Evolutionary conservation across 2,329 filamentous ascomycete genomes (phyloP), one percentile per base, ranked within the genome.

Genomic region (Hirsutella thompsonii): DNA sequence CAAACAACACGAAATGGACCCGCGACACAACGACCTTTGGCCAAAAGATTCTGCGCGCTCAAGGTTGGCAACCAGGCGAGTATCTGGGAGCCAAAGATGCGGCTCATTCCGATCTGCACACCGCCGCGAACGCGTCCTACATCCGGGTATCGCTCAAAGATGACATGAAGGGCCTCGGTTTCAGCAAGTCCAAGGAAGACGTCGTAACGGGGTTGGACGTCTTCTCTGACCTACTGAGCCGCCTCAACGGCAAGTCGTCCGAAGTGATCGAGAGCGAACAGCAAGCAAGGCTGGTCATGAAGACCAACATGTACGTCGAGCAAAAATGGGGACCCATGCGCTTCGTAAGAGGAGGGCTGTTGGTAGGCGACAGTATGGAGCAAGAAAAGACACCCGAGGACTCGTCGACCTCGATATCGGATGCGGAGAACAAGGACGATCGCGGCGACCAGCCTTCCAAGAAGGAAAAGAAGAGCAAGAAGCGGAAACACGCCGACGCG

Each of bases 1-100:
- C 92, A 8, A 95, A 96, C 66, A 98, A 96, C 62, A 94, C 86
- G 37, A 79, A 76, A 71, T 98, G 92, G 92, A 80, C 82, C 42
- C 80, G 81, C 54, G 82, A 89, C 57, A 85, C 82, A 48, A 74
- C 74, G 42, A 81, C 79, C 41, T 96, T 92, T 59, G 92, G 92
- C 51, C 89, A 94, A 60, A 85, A 80, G 56, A 90, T 96, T 50
- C 79, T 98, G 55, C 77, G 81, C 38, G 72, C 82, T 14, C 88
- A 95, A 55, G 92, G 92, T 48, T 98, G 92, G 92, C 74, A 81
- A 46, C 87, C 89, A 0, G 92, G 92, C 29, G 73, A 82, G 49
- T 84, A 77, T 40, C 75, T 98, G 19, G 92, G 92, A 41, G 83
- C 81, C 4, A 73, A 81, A 52, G 72, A 88, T 56, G 79, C 87